Evolutionary conservation across 768 basidiomycete species (phyloP).

Genomic region (Pisolithus tinctorius): DNA sequence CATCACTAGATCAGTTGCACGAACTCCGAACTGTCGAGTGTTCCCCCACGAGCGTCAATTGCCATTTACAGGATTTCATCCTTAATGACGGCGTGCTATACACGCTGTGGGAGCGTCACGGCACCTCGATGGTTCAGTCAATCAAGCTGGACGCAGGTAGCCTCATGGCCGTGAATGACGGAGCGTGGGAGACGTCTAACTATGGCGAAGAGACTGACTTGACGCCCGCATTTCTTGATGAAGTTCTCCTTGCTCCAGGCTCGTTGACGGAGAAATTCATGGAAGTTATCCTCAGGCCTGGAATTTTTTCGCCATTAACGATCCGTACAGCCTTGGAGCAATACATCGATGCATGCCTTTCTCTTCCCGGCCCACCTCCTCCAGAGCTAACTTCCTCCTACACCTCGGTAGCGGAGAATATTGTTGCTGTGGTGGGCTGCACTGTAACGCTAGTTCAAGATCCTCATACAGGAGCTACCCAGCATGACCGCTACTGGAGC

Average conservation of each 20-base stretch:
- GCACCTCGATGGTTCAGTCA: constrained; percentile 62
- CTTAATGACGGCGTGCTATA: constrained; percentile 47
- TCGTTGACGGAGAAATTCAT: constrained; percentile 77
- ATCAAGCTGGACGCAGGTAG: constrained; percentile 39
- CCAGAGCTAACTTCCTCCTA: constrained; percentile 58
- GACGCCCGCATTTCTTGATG: constrained; percentile 85
- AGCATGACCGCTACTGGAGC: constrained; percentile 76
- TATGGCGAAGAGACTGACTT: constrained; percentile 70
- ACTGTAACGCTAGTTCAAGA: constrained; percentile 69
- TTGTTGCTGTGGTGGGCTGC: constrained; percentile 81
- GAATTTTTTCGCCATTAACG: constrained; percentile 79
- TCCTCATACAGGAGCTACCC: constrained; percentile 71
- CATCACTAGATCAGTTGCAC: constrained; percentile 50
- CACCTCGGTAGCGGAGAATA: constrained; percentile 62
- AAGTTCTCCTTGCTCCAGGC: constrained; percentile 62
- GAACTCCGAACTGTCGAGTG: constrained; percentile 55
- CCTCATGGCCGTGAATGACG: constrained; percentile 20
- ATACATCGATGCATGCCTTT: constrained; percentile 69
- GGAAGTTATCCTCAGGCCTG: constrained; percentile 77
- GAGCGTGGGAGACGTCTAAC: constrained; percentile 48
- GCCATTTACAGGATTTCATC: constrained; percentile 76
- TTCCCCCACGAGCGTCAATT: constrained; percentile 53
- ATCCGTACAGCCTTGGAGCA: constrained; percentile 77
- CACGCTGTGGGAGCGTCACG: constrained; percentile 77
- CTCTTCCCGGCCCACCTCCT: constrained; percentile 51